Evolutionary conservation across 208 protist species (phyloP).

Genomic region (Leishmania mexicana): DNA sequence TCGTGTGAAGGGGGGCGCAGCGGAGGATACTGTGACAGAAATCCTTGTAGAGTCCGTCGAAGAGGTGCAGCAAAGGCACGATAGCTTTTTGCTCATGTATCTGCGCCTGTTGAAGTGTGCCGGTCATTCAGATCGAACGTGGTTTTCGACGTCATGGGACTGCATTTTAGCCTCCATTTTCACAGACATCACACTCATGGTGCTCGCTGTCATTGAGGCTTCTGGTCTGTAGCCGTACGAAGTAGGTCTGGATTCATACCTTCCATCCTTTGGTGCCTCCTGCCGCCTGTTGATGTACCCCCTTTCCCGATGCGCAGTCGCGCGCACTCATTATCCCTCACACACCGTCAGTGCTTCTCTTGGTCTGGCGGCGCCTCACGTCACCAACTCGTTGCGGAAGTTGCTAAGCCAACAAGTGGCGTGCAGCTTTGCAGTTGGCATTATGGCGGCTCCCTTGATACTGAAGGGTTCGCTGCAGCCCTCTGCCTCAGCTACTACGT

Average conservation of each 20-base stretch:
- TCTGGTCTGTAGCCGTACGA: conserved; percentile 55
- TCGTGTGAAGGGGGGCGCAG: neutral
- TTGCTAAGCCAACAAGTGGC: conserved; percentile 55
- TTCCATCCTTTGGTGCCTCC: conserved; percentile 70
- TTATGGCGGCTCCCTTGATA: conserved; percentile 52
- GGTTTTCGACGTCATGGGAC: conserved; percentile 43
- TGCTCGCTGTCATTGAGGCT: conserved; percentile 52
- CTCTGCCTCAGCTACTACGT: conserved; percentile 69
- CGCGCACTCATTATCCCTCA: conserved; percentile 45
- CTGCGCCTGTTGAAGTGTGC: conserved; percentile 48
- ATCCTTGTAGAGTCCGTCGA: conserved; percentile 1
- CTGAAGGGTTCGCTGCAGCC: conserved; percentile 62
- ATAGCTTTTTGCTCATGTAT: conserved; percentile 33
- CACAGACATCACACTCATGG: conserved; percentile 50
- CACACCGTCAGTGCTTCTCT: conserved; percentile 67
- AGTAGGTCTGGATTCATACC: conserved; percentile 44
- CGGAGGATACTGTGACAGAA: neutral
- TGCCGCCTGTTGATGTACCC: conserved; percentile 62
- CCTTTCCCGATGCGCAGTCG: conserved; percentile 59
- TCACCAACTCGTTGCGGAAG: conserved; percentile 42
- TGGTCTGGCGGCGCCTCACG: conserved; percentile 59
- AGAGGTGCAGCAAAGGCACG: conserved; percentile 24
- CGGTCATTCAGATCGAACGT: conserved; percentile 34
- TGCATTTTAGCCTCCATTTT: conserved; percentile 53
- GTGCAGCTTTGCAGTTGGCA: conserved; percentile 57